Conservation (phyloP, 2,329 filamentous ascomycete species). For the Penicillium sp. region DNA sequence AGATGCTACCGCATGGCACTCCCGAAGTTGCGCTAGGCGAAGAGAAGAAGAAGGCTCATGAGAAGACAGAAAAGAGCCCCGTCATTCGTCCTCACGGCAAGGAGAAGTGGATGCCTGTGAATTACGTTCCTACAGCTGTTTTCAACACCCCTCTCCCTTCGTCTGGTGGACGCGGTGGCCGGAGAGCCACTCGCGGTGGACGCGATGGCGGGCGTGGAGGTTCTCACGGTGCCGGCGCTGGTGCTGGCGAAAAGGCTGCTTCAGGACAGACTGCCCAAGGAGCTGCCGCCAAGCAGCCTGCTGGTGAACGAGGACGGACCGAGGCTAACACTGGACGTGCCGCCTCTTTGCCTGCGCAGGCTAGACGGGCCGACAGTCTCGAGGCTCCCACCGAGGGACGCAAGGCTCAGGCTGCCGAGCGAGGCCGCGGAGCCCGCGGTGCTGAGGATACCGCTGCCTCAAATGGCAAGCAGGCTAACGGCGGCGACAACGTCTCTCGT, state of each 20-base stretch:
- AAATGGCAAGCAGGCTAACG: conserved; percentile 28
- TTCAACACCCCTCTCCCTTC: conserved; percentile 72
- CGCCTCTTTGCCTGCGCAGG: conserved; percentile 38
- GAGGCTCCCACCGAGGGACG: conserved; percentile 32
- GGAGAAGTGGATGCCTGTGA: conserved; percentile 78
- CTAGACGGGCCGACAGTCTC: conserved; percentile 33
- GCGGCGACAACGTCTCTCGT: conserved; percentile 29
- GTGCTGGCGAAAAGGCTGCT: conserved; percentile 32
- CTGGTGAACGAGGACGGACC: conserved; percentile 33
- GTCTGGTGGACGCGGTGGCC: conserved; percentile 48
- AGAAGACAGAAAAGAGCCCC: conserved; percentile 57
- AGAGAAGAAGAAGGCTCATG: conserved; percentile 65
- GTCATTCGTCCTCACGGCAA: conserved; percentile 59
- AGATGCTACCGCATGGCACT: conserved; percentile 77
- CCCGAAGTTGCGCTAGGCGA: conserved; percentile 74
- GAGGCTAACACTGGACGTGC: conserved; percentile 36
- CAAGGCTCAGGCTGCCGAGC: conserved; percentile 31
- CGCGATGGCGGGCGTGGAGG: conserved; percentile 47
- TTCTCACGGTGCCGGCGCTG: conserved; percentile 32
- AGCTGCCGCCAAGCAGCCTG: conserved; percentile 28
- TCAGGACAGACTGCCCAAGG: conserved; percentile 26
- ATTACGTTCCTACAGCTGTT: conserved; percentile 75
- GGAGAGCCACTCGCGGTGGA: conserved; percentile 53
- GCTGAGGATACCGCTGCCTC: conserved; percentile 26
- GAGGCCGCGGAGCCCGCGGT: conserved; percentile 29